Conservation (phyloP, 176 grass and related monocot species). For the Pharus latifolius region DNA sequence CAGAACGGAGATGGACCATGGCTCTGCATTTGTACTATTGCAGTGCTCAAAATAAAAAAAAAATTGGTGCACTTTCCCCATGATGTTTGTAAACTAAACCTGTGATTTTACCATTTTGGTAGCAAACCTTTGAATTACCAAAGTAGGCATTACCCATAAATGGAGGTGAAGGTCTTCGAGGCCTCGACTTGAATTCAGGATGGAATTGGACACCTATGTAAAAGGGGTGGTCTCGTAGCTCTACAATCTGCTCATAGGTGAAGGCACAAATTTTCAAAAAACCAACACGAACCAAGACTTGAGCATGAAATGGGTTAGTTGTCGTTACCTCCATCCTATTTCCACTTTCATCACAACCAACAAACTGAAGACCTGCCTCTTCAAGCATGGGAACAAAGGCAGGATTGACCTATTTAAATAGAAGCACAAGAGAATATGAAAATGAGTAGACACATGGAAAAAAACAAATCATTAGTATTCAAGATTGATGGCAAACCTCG, state of each 20-base stretch:
- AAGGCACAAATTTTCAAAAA: neutral
- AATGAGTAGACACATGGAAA: neutral
- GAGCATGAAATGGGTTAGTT: neutral
- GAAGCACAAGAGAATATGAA: neutral
- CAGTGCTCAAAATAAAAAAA: neutral
- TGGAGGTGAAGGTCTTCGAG: constrained; percentile 73
- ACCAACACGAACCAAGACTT: neutral
- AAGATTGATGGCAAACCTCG: constrained; percentile 42
- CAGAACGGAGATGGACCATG: neutral
- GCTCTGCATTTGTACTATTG: neutral
- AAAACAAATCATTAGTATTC: constrained; percentile 1
- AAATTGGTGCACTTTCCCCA: neutral
- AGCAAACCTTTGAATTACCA: constrained; percentile 1
- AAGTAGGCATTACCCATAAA: constrained; percentile 48
- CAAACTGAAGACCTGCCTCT: constrained; percentile 68
- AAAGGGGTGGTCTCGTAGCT: constrained; percentile 66
- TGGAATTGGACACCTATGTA: constrained; percentile 94
- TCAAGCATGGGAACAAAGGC: constrained; percentile 64
- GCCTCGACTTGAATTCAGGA: constrained; percentile 93
- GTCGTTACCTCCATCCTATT: constrained; percentile 85
- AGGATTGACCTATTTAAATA: constrained; percentile 63
- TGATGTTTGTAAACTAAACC: neutral
- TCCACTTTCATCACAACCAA: constrained; percentile 84
- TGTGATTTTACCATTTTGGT: neutral
- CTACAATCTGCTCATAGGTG: constrained; percentile 53